phyloP scores from a whole-genome alignment of 1,139 yeast genomes.

The Candida pseudocylindracea region DNA sequence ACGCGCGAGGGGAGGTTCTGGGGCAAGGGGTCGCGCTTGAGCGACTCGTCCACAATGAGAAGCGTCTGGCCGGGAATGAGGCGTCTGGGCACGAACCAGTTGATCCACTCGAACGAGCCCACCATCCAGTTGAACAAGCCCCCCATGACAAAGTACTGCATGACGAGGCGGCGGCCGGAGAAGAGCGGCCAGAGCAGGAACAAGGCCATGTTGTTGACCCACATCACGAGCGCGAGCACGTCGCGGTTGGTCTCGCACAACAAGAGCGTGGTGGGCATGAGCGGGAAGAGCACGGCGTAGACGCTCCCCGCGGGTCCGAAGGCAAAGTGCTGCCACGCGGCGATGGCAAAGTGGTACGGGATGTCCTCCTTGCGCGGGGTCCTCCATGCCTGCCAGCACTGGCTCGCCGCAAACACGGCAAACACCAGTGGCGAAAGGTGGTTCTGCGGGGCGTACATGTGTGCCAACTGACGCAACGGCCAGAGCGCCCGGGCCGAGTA shows the following conservation, averaged over 20 bases:
- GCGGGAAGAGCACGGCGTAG: constrained; percentile 64
- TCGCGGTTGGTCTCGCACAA: constrained; percentile 33
- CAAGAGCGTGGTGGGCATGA: constrained; percentile 61
- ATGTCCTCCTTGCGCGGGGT: constrained; percentile 8
- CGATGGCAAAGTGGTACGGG: constrained; percentile 56
- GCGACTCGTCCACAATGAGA: no score
- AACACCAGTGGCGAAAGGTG: no score
- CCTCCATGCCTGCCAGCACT: no score
- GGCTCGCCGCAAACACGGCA: no score
- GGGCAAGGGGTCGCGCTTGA: no score
- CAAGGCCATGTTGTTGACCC: constrained; percentile 71
- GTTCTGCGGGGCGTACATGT: no score
- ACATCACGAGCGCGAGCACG: constrained; percentile 49
- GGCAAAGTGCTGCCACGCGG: constrained; percentile 73
- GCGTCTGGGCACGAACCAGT: background rate
- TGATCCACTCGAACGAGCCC: constrained; percentile 16
- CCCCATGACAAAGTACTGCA: constrained; percentile 48
- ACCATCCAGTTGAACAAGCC: constrained; percentile 68
- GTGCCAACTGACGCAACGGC: no score
- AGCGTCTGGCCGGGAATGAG: background rate
- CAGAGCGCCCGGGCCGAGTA: constrained; percentile 3
- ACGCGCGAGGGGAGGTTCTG: no score
- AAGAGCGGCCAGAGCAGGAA: constrained; percentile 82
- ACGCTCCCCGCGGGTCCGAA: constrained; percentile 96
- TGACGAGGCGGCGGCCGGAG: constrained; percentile 43